A percentile compares a stretch with the other conserved stretches of the same genome.
Conservation (phyloP, 176 grass and related monocot genomes). For the Musa troglodytarum region DNA sequence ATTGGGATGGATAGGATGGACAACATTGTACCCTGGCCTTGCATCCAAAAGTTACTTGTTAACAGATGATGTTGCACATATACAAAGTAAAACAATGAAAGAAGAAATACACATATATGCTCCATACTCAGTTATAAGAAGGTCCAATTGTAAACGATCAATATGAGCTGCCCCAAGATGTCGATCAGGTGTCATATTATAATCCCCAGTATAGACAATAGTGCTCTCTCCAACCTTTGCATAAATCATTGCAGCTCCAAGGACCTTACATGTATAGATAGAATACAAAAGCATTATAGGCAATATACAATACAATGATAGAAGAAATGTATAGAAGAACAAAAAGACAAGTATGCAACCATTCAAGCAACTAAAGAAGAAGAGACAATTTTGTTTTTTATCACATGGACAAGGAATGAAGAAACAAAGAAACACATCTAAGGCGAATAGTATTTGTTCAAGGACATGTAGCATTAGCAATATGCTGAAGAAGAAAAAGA, state of each 20-base stretch:
- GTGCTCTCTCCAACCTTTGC: slow-evolving; percentile 60
- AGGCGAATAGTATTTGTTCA: no score
- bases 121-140: slow-evolving; percentile 88
- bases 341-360: not conserved
- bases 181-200: slow-evolving; percentile 98
- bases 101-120: not conserved
- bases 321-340: not conserved
- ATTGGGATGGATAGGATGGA: not conserved
- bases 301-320: slow-evolving; percentile 13
- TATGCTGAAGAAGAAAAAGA: no score
- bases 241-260: slow-evolving; percentile 97
- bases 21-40: not conserved
- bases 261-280: slow-evolving; percentile 39
- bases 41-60: not conserved
- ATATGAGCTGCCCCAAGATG: slow-evolving; percentile 97
- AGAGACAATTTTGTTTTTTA: no score
- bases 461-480: no score
- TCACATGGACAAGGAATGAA: no score
- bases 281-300: slow-evolving; percentile 16
- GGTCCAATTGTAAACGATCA: slow-evolving; percentile 68
- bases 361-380: not conserved
- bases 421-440: no score
- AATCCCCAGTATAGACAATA: slow-evolving; percentile 92
- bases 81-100: no score
- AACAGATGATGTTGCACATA: no score